Percentiles rank a stretch among this genome's conserved stretches.
phyloP scores from a whole-genome alignment of 371 early-diverging fungal species.

The Lichtheimia corymbifera region DNA sequence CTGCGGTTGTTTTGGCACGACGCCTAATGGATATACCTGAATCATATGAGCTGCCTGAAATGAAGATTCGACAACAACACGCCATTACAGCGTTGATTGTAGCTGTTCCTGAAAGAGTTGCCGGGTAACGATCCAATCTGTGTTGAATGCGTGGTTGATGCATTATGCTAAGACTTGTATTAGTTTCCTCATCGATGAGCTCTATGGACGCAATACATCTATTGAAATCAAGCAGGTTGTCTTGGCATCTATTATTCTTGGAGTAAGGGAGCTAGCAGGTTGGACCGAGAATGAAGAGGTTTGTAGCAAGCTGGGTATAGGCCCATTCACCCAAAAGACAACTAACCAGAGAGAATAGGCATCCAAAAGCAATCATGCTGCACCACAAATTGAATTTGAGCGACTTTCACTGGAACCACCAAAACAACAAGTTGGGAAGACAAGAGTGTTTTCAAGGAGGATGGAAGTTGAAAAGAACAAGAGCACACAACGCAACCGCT shows the following conservation, averaged over 20 bases:
- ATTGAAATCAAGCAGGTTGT: conserved; percentile 28
- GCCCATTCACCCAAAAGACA: not conserved
- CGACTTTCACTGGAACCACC: not conserved
- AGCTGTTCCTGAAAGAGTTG: conserved; percentile 30
- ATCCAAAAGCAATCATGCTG: not conserved
- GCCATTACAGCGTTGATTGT: conserved; percentile 38
- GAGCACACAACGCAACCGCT: conserved; percentile 21
- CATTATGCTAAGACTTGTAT: not conserved
- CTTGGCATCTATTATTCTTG: conserved; percentile 29
- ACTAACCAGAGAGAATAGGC: not conserved
- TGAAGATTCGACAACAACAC: conserved; percentile 21
- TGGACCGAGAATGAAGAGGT: conserved; percentile 2
- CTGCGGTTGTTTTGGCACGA: conserved; percentile 27
- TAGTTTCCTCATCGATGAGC: conserved; percentile 39
- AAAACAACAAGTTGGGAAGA: conserved; percentile 21
- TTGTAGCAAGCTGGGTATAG: not conserved
- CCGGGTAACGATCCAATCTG: conserved; percentile 21
- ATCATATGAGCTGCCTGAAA: conserved; percentile 32
- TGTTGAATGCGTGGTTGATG: not conserved
- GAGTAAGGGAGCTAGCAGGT: conserved; percentile 44
- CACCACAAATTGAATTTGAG: conserved; percentile 1
- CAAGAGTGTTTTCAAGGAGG: conserved; percentile 35
- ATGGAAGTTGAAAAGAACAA: conserved; percentile 27
- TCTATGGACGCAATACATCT: conserved; percentile 44
- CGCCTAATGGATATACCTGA: conserved; percentile 33